phyloP scores from a whole-genome alignment of 2,329 filamentous ascomycete species.

The Colletotrichum phormii region DNA sequence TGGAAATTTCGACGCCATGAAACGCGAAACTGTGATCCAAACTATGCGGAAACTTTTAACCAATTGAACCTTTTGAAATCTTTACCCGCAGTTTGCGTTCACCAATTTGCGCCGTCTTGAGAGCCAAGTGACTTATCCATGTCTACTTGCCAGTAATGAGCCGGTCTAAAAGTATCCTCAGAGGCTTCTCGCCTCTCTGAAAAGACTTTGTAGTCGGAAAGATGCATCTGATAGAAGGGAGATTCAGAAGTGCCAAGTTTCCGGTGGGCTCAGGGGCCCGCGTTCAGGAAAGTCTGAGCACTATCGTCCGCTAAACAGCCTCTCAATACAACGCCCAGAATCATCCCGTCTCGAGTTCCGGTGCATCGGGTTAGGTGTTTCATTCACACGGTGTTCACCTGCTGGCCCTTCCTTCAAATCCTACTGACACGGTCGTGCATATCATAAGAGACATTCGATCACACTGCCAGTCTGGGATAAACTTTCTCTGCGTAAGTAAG shows the following conservation, averaged over 20 bases:
- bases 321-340: neutral
- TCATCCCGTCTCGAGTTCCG: slow-evolving; percentile 2
- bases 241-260: neutral
- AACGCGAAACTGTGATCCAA: neutral
- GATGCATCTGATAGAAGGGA: neutral
- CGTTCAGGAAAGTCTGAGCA: slow-evolving; percentile 2
- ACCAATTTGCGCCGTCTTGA: too few species aligned
- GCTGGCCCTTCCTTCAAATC: neutral
- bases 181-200: neutral
- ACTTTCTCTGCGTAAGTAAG: neutral
- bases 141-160: neutral
- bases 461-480: neutral
- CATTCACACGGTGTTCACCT: slow-evolving; percentile 17
- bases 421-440: neutral
- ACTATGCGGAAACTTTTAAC: neutral
- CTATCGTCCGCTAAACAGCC: neutral
- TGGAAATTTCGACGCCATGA: slow-evolving; percentile 6
- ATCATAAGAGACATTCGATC: neutral
- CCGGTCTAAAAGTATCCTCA: neutral
- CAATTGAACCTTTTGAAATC: neutral
- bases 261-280: neutral
- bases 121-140: neutral
- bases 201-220: neutral
- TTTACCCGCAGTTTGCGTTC: neutral
- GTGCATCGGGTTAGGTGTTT: slow-evolving; percentile 5